These are phyloP conservation scores for Phialophora tarda DNA, from an alignment of 2,329 filamentous ascomycete species.

Conservation along the genomic window DNA sequence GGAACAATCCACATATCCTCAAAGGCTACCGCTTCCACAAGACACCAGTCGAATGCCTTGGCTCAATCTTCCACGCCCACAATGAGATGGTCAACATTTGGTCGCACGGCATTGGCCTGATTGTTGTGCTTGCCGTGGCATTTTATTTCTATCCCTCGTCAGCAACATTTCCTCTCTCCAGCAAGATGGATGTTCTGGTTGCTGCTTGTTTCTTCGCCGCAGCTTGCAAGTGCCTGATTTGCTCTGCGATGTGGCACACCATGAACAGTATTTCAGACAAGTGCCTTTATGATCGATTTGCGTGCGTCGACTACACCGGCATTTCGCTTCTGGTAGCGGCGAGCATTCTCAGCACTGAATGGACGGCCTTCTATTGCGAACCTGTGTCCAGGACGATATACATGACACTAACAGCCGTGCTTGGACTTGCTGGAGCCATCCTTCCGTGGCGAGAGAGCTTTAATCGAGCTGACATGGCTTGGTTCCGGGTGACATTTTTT, in stretches of 20 bases:
- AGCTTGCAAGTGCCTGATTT: slow-evolving; percentile 90
- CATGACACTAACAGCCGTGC: slow-evolving; percentile 76
- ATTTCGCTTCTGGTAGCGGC: slow-evolving; percentile 94
- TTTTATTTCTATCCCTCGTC: slow-evolving; percentile 96
- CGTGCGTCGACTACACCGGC: slow-evolving; percentile 97
- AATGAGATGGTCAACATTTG: slow-evolving; percentile 99
- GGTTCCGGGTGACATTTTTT: slow-evolving; percentile 90
- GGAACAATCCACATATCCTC: slow-evolving; percentile 90
- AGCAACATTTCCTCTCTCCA: slow-evolving; percentile 82
- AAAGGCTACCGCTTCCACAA: slow-evolving; percentile 93
- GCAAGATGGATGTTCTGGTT: slow-evolving; percentile 86
- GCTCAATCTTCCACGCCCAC: slow-evolving; percentile 80
- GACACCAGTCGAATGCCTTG: slow-evolving; percentile 85
- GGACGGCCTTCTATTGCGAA: slow-evolving; percentile 98
- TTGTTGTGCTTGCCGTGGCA: slow-evolving; percentile 84
- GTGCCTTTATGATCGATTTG: slow-evolving; percentile 88
- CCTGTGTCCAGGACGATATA: slow-evolving; percentile 84
- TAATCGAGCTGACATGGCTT: slow-evolving; percentile 90
- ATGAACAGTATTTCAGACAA: slow-evolving; percentile 97
- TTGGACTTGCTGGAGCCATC: slow-evolving; percentile 86
- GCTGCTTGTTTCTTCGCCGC: slow-evolving; percentile 95
- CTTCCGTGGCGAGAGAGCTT: slow-evolving; percentile 96
- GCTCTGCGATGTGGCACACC: slow-evolving; percentile 96
- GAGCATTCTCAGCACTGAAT: slow-evolving; percentile 97
- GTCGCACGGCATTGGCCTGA: slow-evolving; percentile 88